phyloP scores from a whole-genome alignment of 148 eudicot genomes.

The Camellia japonica region DNA sequence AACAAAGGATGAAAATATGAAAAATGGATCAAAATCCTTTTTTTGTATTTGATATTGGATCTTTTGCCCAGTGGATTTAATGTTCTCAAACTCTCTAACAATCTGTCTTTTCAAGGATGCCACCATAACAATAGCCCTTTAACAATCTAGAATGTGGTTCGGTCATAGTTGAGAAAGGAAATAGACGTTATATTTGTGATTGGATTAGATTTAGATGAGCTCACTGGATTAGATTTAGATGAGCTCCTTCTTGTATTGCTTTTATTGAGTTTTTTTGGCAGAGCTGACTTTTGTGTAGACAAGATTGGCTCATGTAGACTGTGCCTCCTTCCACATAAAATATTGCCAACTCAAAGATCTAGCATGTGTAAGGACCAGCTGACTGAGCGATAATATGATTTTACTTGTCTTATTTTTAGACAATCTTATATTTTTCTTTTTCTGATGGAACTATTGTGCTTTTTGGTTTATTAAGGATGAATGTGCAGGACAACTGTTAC shows the following conservation, averaged over 20 bases:
- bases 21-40: background rate
- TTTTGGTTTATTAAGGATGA: background rate
- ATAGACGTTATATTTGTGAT: background rate
- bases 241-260: background rate
- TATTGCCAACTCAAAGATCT: background rate
- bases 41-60: background rate
- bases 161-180: background rate
- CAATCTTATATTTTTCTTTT: background rate
- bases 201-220: background rate
- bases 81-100: background rate
- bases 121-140: background rate
- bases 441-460: background rate
- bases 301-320: background rate
- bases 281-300: background rate
- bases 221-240: background rate
- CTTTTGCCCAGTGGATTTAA: background rate
- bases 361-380: background rate
- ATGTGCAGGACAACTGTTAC: background rate
- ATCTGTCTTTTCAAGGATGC: background rate
- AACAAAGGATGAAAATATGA: background rate
- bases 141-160: background rate
- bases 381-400: background rate
- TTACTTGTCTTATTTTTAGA: background rate
- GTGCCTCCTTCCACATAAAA: background rate
- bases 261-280: background rate